These are phyloP conservation scores for Bromus sterilis DNA, from an alignment of 176 grass and related monocot species.

Conservation along the genomic window DNA sequence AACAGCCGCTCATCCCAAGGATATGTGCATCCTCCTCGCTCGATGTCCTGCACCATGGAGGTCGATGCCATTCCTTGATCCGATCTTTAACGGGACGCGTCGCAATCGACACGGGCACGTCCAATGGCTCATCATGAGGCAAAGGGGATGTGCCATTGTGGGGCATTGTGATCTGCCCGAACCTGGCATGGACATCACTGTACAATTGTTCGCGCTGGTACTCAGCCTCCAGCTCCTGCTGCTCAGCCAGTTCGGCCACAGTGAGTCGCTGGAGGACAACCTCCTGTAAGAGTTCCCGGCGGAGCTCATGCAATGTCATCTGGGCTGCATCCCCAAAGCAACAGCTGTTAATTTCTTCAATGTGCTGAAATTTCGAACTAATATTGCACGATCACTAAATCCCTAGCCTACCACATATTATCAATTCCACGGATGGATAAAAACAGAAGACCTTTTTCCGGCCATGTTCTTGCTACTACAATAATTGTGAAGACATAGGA, in stretches of 20 bases:
- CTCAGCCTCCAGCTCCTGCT: background rate
- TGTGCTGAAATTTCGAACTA: background rate
- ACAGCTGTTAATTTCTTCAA: background rate
- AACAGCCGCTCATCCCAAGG: background rate
- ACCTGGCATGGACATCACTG: background rate
- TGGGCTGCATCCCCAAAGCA: background rate
- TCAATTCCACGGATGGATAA: background rate
- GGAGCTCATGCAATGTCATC: constrained; percentile 1
- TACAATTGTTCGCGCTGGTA: background rate
- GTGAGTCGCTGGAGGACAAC: constrained; percentile 3
- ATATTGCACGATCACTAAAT: background rate
- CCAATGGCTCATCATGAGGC: background rate
- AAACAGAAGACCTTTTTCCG: background rate
- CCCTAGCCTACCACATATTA: background rate
- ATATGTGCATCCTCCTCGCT: background rate
- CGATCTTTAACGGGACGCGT: constrained; percentile 1
- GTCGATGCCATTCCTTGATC: constrained; percentile 16
- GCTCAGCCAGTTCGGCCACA: background rate
- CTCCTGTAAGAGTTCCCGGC: constrained; percentile 5
- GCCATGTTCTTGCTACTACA: background rate
- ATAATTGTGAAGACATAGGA: background rate
- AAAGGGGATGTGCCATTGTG: background rate
- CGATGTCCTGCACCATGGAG: background rate
- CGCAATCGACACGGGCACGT: background rate
- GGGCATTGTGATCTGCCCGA: background rate